Percentiles rank a stretch among this genome's conserved stretches.
Evolutionary conservation across 1,284 basidiomycete genomes (phyloP).

Genomic region (Mycena citricolor): DNA sequence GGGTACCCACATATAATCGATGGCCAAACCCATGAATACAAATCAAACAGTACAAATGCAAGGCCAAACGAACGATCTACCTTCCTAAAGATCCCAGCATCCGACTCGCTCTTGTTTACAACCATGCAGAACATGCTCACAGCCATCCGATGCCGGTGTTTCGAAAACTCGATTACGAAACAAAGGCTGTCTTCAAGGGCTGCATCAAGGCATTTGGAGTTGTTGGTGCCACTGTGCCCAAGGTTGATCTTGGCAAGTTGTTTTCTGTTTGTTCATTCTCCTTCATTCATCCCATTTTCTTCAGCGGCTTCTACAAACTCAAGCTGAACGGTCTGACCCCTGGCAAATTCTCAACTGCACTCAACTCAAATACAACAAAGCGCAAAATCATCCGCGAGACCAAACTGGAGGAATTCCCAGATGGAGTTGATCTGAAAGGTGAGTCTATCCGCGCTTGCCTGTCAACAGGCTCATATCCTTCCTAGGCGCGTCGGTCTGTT

Average conservation of each 20-base stretch:
- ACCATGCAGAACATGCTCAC: background rate
- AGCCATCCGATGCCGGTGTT: conserved; percentile 11
- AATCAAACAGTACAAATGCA: conserved; percentile 7
- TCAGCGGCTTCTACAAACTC: conserved; percentile 1
- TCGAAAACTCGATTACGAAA: conserved; percentile 1
- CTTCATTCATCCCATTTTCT: background rate
- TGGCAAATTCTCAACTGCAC: background rate
- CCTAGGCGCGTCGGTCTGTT: conserved; percentile 7
- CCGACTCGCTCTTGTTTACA: conserved; percentile 6
- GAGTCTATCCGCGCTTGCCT: background rate
- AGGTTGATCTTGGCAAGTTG: conserved; percentile 1
- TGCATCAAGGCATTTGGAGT: background rate
- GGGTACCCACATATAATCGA: conserved; percentile 7
- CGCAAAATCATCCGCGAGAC: background rate
- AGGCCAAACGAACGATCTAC: conserved; percentile 8
- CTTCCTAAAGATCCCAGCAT: conserved; percentile 10
- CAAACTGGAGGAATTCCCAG: conserved; percentile 4
- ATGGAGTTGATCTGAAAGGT: conserved; percentile 7
- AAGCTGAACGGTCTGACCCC: background rate
- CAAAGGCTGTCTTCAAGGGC: background rate
- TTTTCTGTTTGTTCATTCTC: background rate
- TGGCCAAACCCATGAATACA: background rate
- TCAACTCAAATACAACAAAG: background rate
- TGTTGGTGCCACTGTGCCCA: conserved; percentile 6
- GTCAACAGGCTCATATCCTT: background rate